Base-by-base conservation (phyloP, 164 flowering plant species). In the Magnolia officinalis region DNA sequence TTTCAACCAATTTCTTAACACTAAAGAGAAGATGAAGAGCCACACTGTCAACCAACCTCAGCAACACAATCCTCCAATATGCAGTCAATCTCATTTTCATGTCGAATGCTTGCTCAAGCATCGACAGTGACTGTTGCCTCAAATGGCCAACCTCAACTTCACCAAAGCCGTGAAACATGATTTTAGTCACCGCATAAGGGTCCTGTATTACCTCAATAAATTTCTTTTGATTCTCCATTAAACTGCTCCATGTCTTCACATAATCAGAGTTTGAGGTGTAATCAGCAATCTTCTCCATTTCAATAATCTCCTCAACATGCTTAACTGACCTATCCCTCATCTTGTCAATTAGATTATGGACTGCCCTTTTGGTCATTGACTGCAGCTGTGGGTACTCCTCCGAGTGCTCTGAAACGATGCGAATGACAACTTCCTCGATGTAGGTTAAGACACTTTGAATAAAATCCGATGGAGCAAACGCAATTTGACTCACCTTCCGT, bases 241-340 rank as follows among this genome's bases (percentile, higher is more conserved):
- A 72, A 31, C 67, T 51, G 5, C 63, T 71, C 84, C 85, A 86
- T 18, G 51, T 67, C 0, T 55, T 8, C 65, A 70, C 67, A 70
- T 84, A 82, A 0, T 82, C 83, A 0, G 85, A 81, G 50, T 80
- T 72, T 18, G 81, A 81, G 1, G 87, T 86, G 26, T 80, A 84
- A 72, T 82, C 87, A 0, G 82, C 50, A 1, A 86, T 18, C 77
- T 71, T 82, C 75, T 86, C 84, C 85, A 83, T 86, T 21, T 86
- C 82, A 13, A 82, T 75, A 0, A 80, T 50, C 74, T 86, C 88
- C 68, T 26, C 73, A 3, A 82, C 77, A 0, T 78, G 69, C 2
- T 65, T 59, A 3, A 65, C 2, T 16, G 84, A 81, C 8, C 64
- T 19, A 6, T 70, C 68, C 66, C 71, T 84, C 79, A 76, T 71